Evolutionary conservation across 106 monocot species (phyloP), one percentile per base, ranked within the genome.

Genomic region (Apostasia ramifera): DNA sequence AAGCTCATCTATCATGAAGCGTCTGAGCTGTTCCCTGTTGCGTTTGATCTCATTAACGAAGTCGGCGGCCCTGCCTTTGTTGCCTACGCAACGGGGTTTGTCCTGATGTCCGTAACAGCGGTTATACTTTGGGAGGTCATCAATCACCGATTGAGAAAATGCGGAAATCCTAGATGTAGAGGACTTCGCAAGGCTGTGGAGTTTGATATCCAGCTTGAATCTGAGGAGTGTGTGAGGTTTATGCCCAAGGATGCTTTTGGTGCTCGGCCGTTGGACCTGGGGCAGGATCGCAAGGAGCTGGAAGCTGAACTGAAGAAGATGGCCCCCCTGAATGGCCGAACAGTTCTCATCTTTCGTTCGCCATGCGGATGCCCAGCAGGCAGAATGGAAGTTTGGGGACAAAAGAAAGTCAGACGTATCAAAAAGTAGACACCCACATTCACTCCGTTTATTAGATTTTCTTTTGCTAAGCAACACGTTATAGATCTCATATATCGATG

Each of bases 261-360:
- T 49, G 59, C 76, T 0, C 69, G 63, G 44, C 81, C 81, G 1
- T 54, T 88, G 47, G 86, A 82, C 47, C 59, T 91, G 2, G 88
- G 88, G 40, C 47, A 74, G 61, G 88, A 88, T 39, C 88, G 84
- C 49, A 88, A 91, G 67, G 95, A 95, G 54, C 79, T 95, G 3
- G 95, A 91, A 55, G 86, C 91, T 3, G 95, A 95, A 80, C 86
- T 95, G 11, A 91, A 75, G 82, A 95, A 95, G 82, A 91, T 95
- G 95, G 95, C 95, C 2, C 95, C 95, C 26, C 70, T 68, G 44
- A 95, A 95, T 65, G 95, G 92, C 2, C 79, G 92, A 3, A 92
- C 91, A 6, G 95, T 95, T 38, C 82, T 95, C 47, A 84, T 89
- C 61, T 95, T 92, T 57, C 77, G 91, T 9, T 61, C 84, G 5